Base-by-base conservation (phyloP, 345 rosid genomes). In the Melaleuca quinquenervia region DNA sequence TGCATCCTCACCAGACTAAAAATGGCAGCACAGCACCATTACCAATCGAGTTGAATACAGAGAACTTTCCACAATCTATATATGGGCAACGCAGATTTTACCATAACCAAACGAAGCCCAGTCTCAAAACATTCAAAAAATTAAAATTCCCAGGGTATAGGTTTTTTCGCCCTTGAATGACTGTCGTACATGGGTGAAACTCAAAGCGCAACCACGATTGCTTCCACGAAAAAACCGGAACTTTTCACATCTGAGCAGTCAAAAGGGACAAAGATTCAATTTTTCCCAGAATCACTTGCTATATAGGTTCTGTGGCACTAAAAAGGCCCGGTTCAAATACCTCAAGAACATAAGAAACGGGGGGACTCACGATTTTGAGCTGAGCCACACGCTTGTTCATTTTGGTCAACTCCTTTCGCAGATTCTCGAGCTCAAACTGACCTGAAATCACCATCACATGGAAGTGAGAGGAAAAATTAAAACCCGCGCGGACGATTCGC, bases 341-440 rank as follows among this genome's bases (percentile, higher is more conserved):
- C 78, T 64, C 78, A 8, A 1, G 78, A 4, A 45, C 78, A 32
- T 2, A 70, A 70, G 24, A 32, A 14, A 51, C 15, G n/a, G 53
- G 53, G 53, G 24, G 27, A 86, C 95, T 92, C 58, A 95, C 99
- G 53, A 95, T 88, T 91, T 90, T 95, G 75, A 94, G 95, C 85
- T 94, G 90, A 53, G 95, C 98, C 4, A 96, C 91, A 87, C 89
- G 87, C 87, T 95, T 96, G 86, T 93, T 95, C 74, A 93, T 89
- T 89, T 91, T 91, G 87, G 94, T 96, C 84, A 95, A 90, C 58
- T 94, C 98, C 86, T 92, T 93, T 1, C 98, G 90, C 83, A 90
- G 90, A 55, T 84, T 88, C 45, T 96, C 98, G 45, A 94, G 90
- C 88, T 94, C 97, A 83, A 62, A 96, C 84, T 94, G 96, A 84